Conservation (phyloP, 2,329 filamentous ascomycete genomes). For the Calonectria pauciramosa region DNA sequence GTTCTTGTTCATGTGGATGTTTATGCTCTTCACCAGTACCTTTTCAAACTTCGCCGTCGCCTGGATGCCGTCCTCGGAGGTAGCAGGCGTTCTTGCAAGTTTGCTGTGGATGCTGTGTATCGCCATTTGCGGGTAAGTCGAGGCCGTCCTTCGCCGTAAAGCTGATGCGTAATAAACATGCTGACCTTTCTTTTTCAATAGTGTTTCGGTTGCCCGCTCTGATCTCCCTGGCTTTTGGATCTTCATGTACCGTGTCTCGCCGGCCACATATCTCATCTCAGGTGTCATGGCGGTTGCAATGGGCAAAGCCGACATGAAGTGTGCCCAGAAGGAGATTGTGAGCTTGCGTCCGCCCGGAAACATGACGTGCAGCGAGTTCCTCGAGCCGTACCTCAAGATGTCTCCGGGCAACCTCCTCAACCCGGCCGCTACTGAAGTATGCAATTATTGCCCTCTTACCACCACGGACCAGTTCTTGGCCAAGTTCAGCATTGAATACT, state of each 20-base stretch:
- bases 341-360: slow-evolving; percentile 69
- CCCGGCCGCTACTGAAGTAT: neutral
- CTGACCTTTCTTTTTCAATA: slow-evolving; percentile 27
- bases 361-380: slow-evolving; percentile 68
- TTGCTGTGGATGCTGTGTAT: slow-evolving; percentile 72
- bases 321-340: slow-evolving; percentile 74
- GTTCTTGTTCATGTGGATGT: slow-evolving; percentile 72
- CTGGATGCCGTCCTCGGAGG: slow-evolving; percentile 66
- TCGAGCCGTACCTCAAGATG: slow-evolving; percentile 57
- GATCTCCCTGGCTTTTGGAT: slow-evolving; percentile 78
- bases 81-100: slow-evolving; percentile 72
- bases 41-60: slow-evolving; percentile 75
- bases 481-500: slow-evolving; percentile 6
- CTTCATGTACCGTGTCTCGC: slow-evolving; percentile 79
- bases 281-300: slow-evolving; percentile 74
- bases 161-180: neutral
- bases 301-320: slow-evolving; percentile 69
- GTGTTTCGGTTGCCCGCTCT: slow-evolving; percentile 70
- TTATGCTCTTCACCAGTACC: slow-evolving; percentile 74
- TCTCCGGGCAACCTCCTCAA: slow-evolving; percentile 59
- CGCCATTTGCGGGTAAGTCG: slow-evolving; percentile 67
- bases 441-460: slow-evolving; percentile 17
- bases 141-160: too few relatives aligned
- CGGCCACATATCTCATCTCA: slow-evolving; percentile 79
- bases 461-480: slow-evolving; percentile 11